Percentiles rank a stretch among this genome's conserved stretches.
Evolutionary conservation across 1,284 basidiomycete species (phyloP).

Genomic region (Ganoderma resinaceum): DNA sequence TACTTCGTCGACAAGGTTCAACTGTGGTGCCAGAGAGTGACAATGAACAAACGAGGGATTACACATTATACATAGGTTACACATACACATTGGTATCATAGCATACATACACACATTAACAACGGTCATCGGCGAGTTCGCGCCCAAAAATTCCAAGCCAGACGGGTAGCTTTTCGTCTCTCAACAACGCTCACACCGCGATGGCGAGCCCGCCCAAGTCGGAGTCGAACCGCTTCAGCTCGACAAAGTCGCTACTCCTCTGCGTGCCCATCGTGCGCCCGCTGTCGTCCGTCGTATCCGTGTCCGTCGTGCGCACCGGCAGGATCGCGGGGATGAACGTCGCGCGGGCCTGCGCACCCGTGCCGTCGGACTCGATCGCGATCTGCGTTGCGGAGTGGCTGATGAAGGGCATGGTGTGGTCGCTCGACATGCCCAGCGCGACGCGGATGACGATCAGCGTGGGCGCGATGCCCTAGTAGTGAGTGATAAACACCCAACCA

Average conservation of each 20-base stretch:
- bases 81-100: not conserved
- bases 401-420: constrained; percentile 4
- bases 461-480: constrained; percentile 21
- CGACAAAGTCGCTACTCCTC: constrained; percentile 4
- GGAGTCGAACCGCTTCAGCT: constrained; percentile 15
- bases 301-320: constrained; percentile 2
- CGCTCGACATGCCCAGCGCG: constrained; percentile 23
- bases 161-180: not conserved
- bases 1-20: no score
- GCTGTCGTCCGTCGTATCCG: constrained; percentile 6
- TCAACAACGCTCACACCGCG: not conserved
- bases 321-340: constrained; percentile 11
- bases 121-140: not conserved
- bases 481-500: not conserved
- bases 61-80: not conserved
- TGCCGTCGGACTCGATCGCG: not conserved
- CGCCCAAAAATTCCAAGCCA: not conserved
- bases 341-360: not conserved
- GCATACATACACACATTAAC: not conserved
- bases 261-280: constrained; percentile 8
- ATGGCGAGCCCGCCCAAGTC: constrained; percentile 9
- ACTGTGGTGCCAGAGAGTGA: no score
- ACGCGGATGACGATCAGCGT: constrained; percentile 31
- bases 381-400: not conserved
- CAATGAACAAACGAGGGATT: not conserved